phyloP scores from a whole-genome alignment of 768 basidiomycete species.

The Obba rivulosa region DNA sequence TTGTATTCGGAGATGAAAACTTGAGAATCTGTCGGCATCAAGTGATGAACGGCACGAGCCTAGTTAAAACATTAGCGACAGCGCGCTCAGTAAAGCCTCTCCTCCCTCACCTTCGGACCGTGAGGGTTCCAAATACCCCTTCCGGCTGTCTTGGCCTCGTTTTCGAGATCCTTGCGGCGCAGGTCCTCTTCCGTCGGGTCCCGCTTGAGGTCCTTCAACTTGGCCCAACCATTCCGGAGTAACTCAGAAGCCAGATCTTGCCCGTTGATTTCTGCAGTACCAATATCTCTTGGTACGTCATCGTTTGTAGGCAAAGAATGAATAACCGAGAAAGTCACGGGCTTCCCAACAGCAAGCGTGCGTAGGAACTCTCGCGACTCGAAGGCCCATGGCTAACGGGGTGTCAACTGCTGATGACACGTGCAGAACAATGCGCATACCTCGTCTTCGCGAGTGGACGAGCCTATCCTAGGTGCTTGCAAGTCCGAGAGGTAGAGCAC shows the following conservation, averaged over 20 bases:
- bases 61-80: slow-evolving; percentile 24
- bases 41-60: slow-evolving; percentile 71
- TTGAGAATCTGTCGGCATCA: slow-evolving; percentile 87
- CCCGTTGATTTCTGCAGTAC: slow-evolving; percentile 66
- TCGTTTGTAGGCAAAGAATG: slow-evolving; percentile 77
- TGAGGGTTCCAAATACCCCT: slow-evolving; percentile 87
- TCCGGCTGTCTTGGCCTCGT: slow-evolving; percentile 65
- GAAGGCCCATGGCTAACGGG: slow-evolving; percentile 75
- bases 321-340: slow-evolving; percentile 76
- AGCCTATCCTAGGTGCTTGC: slow-evolving; percentile 77
- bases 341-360: slow-evolving; percentile 80
- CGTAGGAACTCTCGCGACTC: slow-evolving; percentile 92
- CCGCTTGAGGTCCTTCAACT: slow-evolving; percentile 81
- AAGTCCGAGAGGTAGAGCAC: slow-evolving; percentile 88
- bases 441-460: slow-evolving; percentile 79
- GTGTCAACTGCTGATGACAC: not conserved
- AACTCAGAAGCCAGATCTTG: slow-evolving; percentile 71
- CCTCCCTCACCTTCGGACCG: slow-evolving; percentile 54
- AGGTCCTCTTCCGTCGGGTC: slow-evolving; percentile 77
- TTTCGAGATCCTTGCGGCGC: slow-evolving; percentile 68
- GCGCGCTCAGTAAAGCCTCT: not conserved
- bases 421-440: slow-evolving; percentile 30
- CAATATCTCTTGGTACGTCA: slow-evolving; percentile 75
- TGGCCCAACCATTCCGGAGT: slow-evolving; percentile 90
- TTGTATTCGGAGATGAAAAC: slow-evolving; percentile 90